Percentiles rank a stretch among this genome's conserved stretches.
These are phyloP conservation scores for Rhynchosporium agropyri DNA, from an alignment of 2,329 filamentous ascomycete species.

Conservation along the genomic window DNA sequence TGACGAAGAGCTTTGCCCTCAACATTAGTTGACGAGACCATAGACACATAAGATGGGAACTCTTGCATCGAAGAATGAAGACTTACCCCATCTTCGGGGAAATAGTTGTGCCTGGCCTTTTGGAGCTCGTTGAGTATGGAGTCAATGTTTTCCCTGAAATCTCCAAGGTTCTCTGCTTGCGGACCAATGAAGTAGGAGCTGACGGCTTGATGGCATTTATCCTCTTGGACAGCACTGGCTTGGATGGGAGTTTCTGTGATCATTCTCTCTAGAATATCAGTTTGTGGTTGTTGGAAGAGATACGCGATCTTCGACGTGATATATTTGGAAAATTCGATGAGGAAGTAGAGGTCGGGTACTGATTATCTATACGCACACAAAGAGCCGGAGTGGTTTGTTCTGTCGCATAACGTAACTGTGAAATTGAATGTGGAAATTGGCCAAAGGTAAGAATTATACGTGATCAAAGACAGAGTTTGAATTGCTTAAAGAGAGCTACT, in stretches of 20 bases:
- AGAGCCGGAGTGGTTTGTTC: no score
- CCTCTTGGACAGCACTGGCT: not conserved
- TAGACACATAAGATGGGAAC: not conserved
- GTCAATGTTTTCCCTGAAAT: conserved; percentile 15
- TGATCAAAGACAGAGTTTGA: no score
- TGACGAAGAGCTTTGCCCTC: conserved; percentile 8
- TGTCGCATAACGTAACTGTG: no score
- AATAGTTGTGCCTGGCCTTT: conserved; percentile 12
- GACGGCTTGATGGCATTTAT: conserved; percentile 16
- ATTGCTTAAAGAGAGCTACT: no score
- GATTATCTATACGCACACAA: no score
- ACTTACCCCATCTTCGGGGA: conserved; percentile 14
- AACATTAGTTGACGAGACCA: no score
- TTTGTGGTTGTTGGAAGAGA: not conserved
- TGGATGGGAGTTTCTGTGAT: not conserved
- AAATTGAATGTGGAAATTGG: no score
- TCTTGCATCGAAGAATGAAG: not conserved
- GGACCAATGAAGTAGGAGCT: conserved; percentile 20
- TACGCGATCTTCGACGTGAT: not conserved
- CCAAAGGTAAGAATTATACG: no score
- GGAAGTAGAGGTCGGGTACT: no score
- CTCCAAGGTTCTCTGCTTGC: conserved; percentile 13
- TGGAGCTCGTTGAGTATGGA: conserved; percentile 16
- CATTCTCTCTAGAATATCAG: not conserved
- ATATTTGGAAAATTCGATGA: no score